A percentile compares a stretch with the other conserved stretches of the same genome.
Evolutionary conservation across 805 yeast species (phyloP).

Genomic region (Brettanomyces sp.): DNA sequence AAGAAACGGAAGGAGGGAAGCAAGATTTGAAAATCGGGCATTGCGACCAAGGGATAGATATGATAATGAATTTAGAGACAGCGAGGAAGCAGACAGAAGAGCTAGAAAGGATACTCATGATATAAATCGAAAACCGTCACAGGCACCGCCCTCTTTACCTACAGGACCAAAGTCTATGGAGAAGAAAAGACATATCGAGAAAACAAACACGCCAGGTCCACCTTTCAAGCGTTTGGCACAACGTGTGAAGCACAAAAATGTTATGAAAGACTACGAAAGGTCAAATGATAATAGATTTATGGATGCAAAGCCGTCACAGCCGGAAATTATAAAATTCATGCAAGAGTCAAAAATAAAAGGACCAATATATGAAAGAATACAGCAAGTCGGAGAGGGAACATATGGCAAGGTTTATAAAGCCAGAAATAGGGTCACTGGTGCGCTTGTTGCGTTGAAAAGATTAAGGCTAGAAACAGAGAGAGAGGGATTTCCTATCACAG

Average conservation of each 20-base stretch:
- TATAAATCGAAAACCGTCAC: too few relatives aligned
- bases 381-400: conserved; percentile 98
- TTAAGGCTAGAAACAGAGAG: conserved; percentile 77
- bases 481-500: conserved; percentile 95
- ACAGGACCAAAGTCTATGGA: conserved; percentile 12
- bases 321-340: conserved; percentile 10
- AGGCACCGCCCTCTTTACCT: conserved; percentile 3
- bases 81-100: too few relatives aligned
- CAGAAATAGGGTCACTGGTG: conserved; percentile 54
- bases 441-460: conserved; percentile 77
- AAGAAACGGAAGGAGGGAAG: too few relatives aligned
- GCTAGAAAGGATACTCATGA: too few relatives aligned
- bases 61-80: too few relatives aligned
- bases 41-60: too few relatives aligned
- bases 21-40: too few relatives aligned
- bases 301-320: background rate
- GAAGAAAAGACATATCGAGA: background rate
- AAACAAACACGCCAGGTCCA: background rate
- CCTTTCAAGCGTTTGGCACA: background rate
- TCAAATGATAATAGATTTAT: background rate
- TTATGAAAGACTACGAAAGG: background rate
- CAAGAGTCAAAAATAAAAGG: conserved; percentile 15
- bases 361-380: conserved; percentile 54
- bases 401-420: conserved; percentile 96
- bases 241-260: conserved; percentile 2